Conservation (phyloP, 768 basidiomycete genomes). For the Tulasnella sp. region DNA sequence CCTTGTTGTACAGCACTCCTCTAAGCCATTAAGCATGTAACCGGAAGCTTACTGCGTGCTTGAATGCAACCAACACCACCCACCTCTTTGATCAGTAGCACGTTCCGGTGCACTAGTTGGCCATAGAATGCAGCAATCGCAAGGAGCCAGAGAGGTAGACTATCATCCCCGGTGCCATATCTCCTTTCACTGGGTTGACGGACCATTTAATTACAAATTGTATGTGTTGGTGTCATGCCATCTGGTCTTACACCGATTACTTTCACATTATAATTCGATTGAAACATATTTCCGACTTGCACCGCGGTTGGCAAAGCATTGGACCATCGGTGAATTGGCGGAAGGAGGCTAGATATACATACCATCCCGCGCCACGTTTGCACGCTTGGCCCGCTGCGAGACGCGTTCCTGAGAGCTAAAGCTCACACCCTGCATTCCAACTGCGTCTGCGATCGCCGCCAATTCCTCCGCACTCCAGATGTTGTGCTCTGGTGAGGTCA, state of each 20-base stretch:
- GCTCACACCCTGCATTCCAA: not conserved
- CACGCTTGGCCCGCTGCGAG: not conserved
- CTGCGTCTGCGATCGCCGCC: not conserved
- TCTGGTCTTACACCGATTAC: too few species aligned
- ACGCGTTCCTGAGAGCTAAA: not conserved
- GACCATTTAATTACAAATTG: not conserved
- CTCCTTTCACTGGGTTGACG: not conserved
- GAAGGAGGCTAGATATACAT: not conserved
- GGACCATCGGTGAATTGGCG: not conserved
- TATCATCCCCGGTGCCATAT: too few species aligned
- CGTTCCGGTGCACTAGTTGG: too few species aligned
- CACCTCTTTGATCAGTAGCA: too few species aligned
- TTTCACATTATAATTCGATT: too few species aligned
- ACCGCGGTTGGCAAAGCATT: not conserved
- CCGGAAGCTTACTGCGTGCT: too few species aligned
- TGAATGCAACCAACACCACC: too few species aligned
- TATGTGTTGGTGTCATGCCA: too few species aligned
- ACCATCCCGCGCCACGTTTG: not conserved
- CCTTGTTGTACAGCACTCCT: too few species aligned
- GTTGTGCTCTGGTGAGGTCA: not conserved
- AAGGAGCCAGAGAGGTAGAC: too few species aligned
- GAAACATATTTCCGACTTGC: not conserved
- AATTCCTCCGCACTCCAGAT: not conserved
- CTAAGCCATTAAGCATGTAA: too few species aligned
- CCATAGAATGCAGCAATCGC: too few species aligned